A percentile compares a stretch with the other conserved stretches of the same genome.
Evolutionary conservation across 306 rosid species (phyloP).

Genomic region (Hylodesmum podocarpum): DNA sequence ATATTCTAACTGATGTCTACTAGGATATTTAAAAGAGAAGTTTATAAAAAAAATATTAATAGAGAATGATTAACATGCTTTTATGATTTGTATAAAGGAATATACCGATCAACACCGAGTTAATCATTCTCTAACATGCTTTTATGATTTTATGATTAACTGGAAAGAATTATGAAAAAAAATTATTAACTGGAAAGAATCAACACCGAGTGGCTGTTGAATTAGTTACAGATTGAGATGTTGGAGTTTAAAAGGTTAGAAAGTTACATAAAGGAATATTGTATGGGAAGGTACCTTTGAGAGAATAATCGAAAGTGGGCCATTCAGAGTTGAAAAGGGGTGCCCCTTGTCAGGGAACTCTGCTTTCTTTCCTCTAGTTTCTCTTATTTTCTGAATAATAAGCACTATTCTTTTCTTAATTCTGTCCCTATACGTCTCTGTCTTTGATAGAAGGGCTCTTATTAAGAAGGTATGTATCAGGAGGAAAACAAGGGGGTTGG

Average conservation of each 20-base stretch:
- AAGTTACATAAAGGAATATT: not conserved
- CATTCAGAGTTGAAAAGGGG: not conserved
- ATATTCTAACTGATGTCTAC: not conserved
- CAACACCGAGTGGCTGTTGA: not conserved
- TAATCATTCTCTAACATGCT: too few species aligned
- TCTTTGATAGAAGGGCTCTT: not conserved
- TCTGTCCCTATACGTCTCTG: not conserved
- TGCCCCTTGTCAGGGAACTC: too few species aligned
- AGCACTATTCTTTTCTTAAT: not conserved
- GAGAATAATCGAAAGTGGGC: not conserved
- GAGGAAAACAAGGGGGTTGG: too few species aligned
- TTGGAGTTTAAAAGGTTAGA: not conserved
- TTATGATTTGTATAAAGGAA: too few species aligned
- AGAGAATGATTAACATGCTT: not conserved
- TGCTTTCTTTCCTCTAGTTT: slow-evolving; percentile 6
- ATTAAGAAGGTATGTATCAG: too few species aligned
- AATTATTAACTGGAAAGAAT: not conserved
- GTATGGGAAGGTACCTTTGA: not conserved
- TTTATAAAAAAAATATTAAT: not conserved
- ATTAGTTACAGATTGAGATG: not conserved
- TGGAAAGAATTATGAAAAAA: too few species aligned
- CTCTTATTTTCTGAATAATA: not conserved
- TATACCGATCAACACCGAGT: too few species aligned
- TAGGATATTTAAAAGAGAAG: slow-evolving; percentile 1
- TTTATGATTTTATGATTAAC: too few species aligned